Conservation (phyloP, 257 asterid genomes). For the Solanum corneliomulleri region DNA sequence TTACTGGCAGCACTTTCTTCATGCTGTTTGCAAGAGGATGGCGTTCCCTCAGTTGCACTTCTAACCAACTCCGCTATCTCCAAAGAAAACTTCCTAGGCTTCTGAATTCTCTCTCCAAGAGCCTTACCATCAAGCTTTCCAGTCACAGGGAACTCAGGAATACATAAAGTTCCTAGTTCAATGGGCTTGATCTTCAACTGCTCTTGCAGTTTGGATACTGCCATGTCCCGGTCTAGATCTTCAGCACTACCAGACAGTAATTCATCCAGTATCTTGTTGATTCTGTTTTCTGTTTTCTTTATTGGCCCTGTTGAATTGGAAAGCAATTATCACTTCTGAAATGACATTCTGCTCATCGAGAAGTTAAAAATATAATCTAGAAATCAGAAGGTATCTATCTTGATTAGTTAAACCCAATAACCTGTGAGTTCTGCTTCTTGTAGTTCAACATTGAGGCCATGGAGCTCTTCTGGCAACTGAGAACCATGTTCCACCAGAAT, state of each 20-base stretch:
- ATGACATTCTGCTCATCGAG: neutral
- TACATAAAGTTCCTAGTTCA: slow-evolving; percentile 28
- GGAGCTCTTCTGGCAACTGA: slow-evolving; percentile 16
- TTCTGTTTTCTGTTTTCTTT: slow-evolving; percentile 19
- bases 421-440: slow-evolving; percentile 46
- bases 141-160: slow-evolving; percentile 28
- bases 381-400: neutral
- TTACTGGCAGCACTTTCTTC: slow-evolving; percentile 12
- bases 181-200: slow-evolving; percentile 54
- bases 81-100: slow-evolving; percentile 26
- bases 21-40: slow-evolving; percentile 8
- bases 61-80: slow-evolving; percentile 28
- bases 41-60: slow-evolving; percentile 20
- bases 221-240: slow-evolving; percentile 59
- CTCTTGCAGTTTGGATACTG: slow-evolving; percentile 54
- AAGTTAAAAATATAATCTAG: neutral
- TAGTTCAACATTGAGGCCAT: slow-evolving; percentile 15
- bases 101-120: slow-evolving; percentile 27
- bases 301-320: slow-evolving; percentile 25
- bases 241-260: slow-evolving; percentile 33
- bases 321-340: neutral
- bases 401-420: slow-evolving; percentile 21
- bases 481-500: slow-evolving; percentile 17
- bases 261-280: slow-evolving; percentile 32
- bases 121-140: slow-evolving; percentile 29